A percentile compares a stretch with the other conserved stretches of the same genome.
Conservation (phyloP, 2,329 filamentous ascomycete genomes). For the Aphanocladium album region DNA sequence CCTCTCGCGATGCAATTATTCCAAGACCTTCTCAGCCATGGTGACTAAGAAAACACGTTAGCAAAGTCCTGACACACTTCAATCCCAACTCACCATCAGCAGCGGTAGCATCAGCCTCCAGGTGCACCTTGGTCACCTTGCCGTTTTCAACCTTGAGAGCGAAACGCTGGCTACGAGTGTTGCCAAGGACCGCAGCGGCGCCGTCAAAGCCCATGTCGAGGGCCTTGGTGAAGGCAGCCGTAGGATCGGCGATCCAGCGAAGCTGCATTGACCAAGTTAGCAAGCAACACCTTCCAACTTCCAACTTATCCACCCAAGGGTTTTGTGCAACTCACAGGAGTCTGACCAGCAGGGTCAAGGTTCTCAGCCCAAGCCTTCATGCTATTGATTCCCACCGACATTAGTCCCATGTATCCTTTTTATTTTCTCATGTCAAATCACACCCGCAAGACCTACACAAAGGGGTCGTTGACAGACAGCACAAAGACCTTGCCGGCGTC, state of each 20-base stretch:
- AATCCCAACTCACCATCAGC: conserved; percentile 55
- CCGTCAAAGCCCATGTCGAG: conserved; percentile 81
- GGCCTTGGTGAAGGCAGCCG: conserved; percentile 73
- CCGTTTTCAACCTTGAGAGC: conserved; percentile 78
- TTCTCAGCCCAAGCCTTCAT: conserved; percentile 85
- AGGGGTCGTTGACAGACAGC: conserved; percentile 88
- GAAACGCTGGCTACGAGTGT: conserved; percentile 80
- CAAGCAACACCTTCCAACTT: not conserved
- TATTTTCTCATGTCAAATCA: no score
- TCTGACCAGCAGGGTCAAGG: conserved; percentile 69
- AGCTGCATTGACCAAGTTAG: conserved; percentile 48
- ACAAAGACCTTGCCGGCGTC: conserved; percentile 82
- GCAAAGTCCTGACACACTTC: not conserved
- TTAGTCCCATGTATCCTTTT: not conserved
- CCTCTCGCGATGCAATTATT: conserved; percentile 17
- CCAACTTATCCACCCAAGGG: not conserved
- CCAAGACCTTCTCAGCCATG: conserved; percentile 47
- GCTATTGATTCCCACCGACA: conserved; percentile 35
- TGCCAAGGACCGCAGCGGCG: conserved; percentile 68
- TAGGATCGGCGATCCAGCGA: conserved; percentile 82
- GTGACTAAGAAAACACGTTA: conserved; percentile 33
- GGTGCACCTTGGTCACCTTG: conserved; percentile 72
- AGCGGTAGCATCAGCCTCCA: conserved; percentile 87
- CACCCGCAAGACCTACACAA: conserved; percentile 68
- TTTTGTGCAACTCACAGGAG: conserved; percentile 57